Evolutionary conservation across 768 basidiomycete species (phyloP), one percentile per base, ranked within the genome.

Genomic region (Mrakia gelida): DNA sequence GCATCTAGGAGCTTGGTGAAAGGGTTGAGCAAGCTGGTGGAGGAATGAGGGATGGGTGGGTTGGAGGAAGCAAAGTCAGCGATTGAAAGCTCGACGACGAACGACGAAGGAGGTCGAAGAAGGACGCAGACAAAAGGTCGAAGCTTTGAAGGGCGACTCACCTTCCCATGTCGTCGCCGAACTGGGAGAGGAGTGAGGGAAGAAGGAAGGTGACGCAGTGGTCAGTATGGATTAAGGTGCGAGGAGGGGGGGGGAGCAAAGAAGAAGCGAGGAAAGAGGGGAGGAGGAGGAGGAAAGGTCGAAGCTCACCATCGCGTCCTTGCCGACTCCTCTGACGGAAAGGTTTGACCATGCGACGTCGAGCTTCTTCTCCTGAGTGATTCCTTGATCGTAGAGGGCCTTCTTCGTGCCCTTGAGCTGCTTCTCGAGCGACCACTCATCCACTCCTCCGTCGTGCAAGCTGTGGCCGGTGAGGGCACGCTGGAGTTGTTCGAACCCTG

Each of bases 311-410:
- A 73, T 45, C 0, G 77, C 77, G 11, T 73, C 71, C 23, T 61
- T 88, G 26, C 90, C 91, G 5, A 86, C 77, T 49, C 89, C 90
- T 9, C 88, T 85, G 45, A 92, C 91, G 78, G 89, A 85, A 0
- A 92, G 85, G 80, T 90, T 86, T 73, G 91, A 88, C 92, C 92
- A 92, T 30, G 89, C 88, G 34, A 92, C 89, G 43, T 91, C 91
- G 11, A 92, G 90, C 77, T 91, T 89, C 87, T 92, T 92, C 81
- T 90, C 89, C 79, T 88, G 88, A 68, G 88, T 88, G 70, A 92
- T 90, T 16, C 91, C 91, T 2, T 90, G 90, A 30, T 84, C 82
- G 75, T 91, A 88, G 72, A 89, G 87, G 1, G 89, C 88, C 80
- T 91, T 90, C 81, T 90, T 91, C 21, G 88, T 90, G 8, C 88